A percentile compares a stretch with the other conserved stretches of the same genome.
Evolutionary conservation across 805 yeast genomes (phyloP).

Genomic region (Candida boleticola): DNA sequence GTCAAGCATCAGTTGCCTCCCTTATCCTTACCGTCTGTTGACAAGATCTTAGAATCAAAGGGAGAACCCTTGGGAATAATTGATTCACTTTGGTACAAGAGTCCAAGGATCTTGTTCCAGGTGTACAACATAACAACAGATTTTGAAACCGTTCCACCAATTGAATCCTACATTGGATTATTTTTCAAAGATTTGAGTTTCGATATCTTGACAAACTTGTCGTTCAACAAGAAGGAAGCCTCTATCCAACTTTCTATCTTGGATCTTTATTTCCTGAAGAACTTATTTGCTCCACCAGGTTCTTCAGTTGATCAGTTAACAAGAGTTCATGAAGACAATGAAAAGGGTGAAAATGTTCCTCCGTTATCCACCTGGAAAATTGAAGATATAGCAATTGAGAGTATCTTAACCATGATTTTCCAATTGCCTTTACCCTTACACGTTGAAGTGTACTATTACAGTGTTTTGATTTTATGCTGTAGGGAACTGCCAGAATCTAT

Average conservation of each 20-base stretch:
- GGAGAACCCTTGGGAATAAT: constrained; percentile 33
- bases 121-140: constrained; percentile 54
- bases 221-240: constrained; percentile 85
- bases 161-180: constrained; percentile 42
- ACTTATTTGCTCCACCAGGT: constrained; percentile 56
- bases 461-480: constrained; percentile 85
- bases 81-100: constrained; percentile 62
- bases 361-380: constrained; percentile 78
- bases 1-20: constrained; percentile 43
- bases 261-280: constrained; percentile 66
- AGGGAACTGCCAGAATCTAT: constrained; percentile 67
- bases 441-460: constrained; percentile 75
- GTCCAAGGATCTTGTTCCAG: constrained; percentile 60
- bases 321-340: constrained; percentile 39
- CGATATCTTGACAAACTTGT: constrained; percentile 76
- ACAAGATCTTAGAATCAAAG: constrained; percentile 10
- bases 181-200: constrained; percentile 71
- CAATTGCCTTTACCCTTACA: constrained; percentile 67
- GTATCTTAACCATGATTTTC: constrained; percentile 73
- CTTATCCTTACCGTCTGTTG: constrained; percentile 29
- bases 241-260: constrained; percentile 77
- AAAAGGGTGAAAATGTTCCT: constrained; percentile 38
- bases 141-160: constrained; percentile 56
- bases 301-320: constrained; percentile 70
- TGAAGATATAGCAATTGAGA: constrained; percentile 86